phyloP scores from a whole-genome alignment of 2,329 filamentous ascomycete species.

The Apiospora rasikravindrae region DNA sequence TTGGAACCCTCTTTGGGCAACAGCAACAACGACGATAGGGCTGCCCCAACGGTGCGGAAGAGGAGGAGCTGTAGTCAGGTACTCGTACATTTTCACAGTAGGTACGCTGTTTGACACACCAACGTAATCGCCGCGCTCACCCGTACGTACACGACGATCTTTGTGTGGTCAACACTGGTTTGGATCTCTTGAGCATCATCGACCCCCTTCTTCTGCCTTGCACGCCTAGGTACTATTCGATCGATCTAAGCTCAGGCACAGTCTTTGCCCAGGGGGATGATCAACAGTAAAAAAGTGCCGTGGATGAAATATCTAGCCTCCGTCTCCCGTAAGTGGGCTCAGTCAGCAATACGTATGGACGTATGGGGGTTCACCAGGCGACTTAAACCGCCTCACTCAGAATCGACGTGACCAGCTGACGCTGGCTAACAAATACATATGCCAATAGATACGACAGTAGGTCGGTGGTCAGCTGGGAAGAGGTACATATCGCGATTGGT shows the following conservation, averaged over 20 bases:
- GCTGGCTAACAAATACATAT: not conserved
- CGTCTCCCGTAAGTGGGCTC: not conserved
- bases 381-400: not conserved
- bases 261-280: not conserved
- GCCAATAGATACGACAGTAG: not conserved
- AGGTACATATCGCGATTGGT: not conserved
- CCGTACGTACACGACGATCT: too few relatives aligned
- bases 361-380: not conserved
- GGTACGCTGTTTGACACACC: not conserved
- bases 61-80: not conserved
- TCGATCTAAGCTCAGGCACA: not conserved
- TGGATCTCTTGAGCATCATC: not conserved
- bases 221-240: not conserved
- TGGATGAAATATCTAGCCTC: not conserved
- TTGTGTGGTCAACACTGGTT: not conserved
- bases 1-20: not conserved
- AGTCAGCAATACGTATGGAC: not conserved
- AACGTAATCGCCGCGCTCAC: too few relatives aligned
- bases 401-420: not conserved
- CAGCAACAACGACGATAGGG: not conserved
- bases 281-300: not conserved
- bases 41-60: not conserved
- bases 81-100: not conserved
- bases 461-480: not conserved
- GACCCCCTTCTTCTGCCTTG: not conserved